Base-by-base conservation (phyloP, 2,329 filamentous ascomycete genomes). In the Colletotrichum brevisporum region DNA sequence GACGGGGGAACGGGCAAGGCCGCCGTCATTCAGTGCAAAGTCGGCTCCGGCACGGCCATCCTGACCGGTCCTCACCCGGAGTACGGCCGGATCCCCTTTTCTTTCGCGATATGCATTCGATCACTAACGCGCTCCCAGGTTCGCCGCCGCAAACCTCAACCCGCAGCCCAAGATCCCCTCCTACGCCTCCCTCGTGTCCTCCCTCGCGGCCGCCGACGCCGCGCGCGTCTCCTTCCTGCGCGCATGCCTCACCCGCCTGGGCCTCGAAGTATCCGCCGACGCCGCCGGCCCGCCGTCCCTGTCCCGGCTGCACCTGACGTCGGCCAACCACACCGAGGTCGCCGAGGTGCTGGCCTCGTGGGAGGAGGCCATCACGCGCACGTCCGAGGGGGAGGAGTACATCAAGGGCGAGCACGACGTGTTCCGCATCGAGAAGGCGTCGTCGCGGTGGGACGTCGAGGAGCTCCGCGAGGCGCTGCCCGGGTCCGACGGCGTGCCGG, bases 51-150 rank as follows among this genome's bases (percentile, higher is more conserved):
- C 2, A 89, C 88, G 47, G 94, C 89, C 1, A 81, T 98, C 6
- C 81, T 99, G 18, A 97, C 93, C 0, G 94, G 95, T 0, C 93
- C 94, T 47, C 96, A 99, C 84, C 95, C 95, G 59, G 96, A 99
- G 93, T 97, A 70, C 59, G 80, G 73, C 21, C 6, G 6, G 0
- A 6, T 15, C n/a, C n/a, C 39, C 3, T 4, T 24, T n/a, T n/a
- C n/a, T n/a, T n/a, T n/a, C n/a, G n/a, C n/a, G n/a, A n/a, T n/a
- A n/a, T 36, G 31, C 9, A 36, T 10, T 36, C 31, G 31, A 10
- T 36, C 31, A 6, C 50, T 70, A n/a, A 70, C 16, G 0, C 6
- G 13, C 6, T 62, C 47, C 10, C 73, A 97, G 94, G 78, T 98
- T 98, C 77, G 91, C 94, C 4, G 89, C 93, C 1, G 88, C 85